A percentile compares a stretch with the other conserved stretches of the same genome.
phyloP scores from a whole-genome alignment of 495 filamentous ascomycete genomes.

The Aspergillus carlsbadensis region DNA sequence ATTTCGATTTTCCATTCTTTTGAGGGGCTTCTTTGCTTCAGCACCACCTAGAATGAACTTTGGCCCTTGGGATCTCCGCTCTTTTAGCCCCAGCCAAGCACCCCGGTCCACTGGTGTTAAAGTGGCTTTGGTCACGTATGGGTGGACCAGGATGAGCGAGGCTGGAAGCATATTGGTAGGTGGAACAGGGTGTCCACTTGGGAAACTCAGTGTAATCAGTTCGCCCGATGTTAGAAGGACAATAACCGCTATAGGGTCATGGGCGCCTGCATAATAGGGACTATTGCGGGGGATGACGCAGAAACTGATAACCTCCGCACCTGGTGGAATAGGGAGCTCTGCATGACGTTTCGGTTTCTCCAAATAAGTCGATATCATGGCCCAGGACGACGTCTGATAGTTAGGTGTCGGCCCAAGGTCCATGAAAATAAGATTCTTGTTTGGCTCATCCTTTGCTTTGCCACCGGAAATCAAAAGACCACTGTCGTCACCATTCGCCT shows the following conservation, averaged over 20 bases:
- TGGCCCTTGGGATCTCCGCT: slow-evolving; percentile 71
- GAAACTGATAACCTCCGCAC: slow-evolving; percentile 76
- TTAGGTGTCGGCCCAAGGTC: slow-evolving; percentile 87
- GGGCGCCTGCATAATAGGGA: slow-evolving; percentile 81
- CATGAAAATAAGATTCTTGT: slow-evolving; percentile 79
- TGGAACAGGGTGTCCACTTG: slow-evolving; percentile 82
- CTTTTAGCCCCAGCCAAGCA: slow-evolving; percentile 85
- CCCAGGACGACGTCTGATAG: slow-evolving; percentile 88
- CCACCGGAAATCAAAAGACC: slow-evolving; percentile 86
- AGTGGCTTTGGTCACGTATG: slow-evolving; percentile 70
- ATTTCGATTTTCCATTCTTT: slow-evolving; percentile 76
- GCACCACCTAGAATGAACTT: slow-evolving; percentile 74
- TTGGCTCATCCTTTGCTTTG: slow-evolving; percentile 55
- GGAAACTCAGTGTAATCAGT: slow-evolving; percentile 83
- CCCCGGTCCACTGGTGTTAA: slow-evolving; percentile 69
- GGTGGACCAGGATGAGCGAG: slow-evolving; percentile 80
- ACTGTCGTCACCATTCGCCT: slow-evolving; percentile 89
- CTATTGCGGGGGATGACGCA: slow-evolving; percentile 76
- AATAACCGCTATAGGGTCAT: slow-evolving; percentile 85
- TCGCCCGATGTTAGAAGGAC: slow-evolving; percentile 82
- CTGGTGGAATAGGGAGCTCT: slow-evolving; percentile 74
- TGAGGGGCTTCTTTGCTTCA: slow-evolving; percentile 61
- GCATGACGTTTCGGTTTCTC: slow-evolving; percentile 64
- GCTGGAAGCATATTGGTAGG: slow-evolving; percentile 89
- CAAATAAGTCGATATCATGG: slow-evolving; percentile 73